These are phyloP conservation scores for Candida wancherniae DNA, from an alignment of 805 yeast genomes.

Conservation along the genomic window DNA sequence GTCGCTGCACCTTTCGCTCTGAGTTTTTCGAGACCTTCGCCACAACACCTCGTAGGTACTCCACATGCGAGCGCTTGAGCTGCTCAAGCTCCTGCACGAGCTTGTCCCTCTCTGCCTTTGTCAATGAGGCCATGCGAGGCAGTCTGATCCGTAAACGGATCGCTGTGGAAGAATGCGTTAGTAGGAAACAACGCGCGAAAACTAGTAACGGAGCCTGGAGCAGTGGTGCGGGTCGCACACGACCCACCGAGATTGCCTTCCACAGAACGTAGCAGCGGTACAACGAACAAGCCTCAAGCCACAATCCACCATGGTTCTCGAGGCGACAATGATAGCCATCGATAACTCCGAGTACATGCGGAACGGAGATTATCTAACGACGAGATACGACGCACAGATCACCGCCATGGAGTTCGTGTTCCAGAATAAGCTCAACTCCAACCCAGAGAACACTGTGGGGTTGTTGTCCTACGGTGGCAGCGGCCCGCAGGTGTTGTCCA, in stretches of 20 bases:
- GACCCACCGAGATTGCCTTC: no score
- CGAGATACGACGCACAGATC: slow-evolving; percentile 87
- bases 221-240: no score
- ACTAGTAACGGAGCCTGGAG: no score
- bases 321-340: slow-evolving; percentile 91
- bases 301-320: slow-evolving; percentile 67
- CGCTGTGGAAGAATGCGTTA: no score
- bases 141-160: no score
- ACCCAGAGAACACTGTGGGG: slow-evolving; percentile 94
- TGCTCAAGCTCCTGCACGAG: slow-evolving; percentile 27
- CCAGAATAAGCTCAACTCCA: slow-evolving; percentile 76
- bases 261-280: no score
- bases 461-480: slow-evolving; percentile 81
- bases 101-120: slow-evolving; percentile 30
- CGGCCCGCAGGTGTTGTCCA: slow-evolving; percentile 82
- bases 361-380: slow-evolving; percentile 88
- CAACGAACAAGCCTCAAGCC: no score
- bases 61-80: slow-evolving; percentile 19
- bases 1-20: slow-evolving; percentile 35
- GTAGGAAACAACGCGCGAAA: no score
- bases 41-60: slow-evolving; percentile 23
- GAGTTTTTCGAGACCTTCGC: slow-evolving; percentile 21
- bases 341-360: slow-evolving; percentile 96
- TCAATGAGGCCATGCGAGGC: no score
- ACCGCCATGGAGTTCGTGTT: slow-evolving; percentile 86